These are phyloP conservation scores for Aspergillus udagawae DNA, from an alignment of 2,329 filamentous ascomycete genomes.

Conservation along the genomic window DNA sequence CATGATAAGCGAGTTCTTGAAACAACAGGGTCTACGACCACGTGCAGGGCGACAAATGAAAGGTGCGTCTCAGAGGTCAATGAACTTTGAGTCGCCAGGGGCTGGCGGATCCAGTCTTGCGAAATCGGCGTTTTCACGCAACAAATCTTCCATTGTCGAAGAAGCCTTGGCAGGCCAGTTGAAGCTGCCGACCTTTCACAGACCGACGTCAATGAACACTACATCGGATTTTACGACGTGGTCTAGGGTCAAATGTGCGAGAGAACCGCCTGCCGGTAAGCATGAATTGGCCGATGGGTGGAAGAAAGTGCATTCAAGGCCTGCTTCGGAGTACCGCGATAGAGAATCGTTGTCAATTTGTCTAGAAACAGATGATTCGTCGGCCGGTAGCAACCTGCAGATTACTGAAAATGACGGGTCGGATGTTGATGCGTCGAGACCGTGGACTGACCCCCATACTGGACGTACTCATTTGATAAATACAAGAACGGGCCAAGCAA, in stretches of 20 bases:
- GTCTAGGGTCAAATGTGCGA: slow-evolving; percentile 41
- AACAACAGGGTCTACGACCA: slow-evolving; percentile 65
- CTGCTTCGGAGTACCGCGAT: neutral
- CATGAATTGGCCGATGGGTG: slow-evolving; percentile 2
- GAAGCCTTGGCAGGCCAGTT: slow-evolving; percentile 22
- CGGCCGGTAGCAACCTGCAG: neutral
- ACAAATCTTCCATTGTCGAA: slow-evolving; percentile 13
- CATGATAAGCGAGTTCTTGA: slow-evolving; percentile 70
- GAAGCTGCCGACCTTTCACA: slow-evolving; percentile 28
- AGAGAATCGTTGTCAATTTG: neutral
- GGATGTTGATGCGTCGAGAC: slow-evolving; percentile 18
- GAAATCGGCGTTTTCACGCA: neutral
- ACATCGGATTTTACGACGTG: slow-evolving; percentile 32
- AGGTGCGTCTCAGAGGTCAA: slow-evolving; percentile 4
- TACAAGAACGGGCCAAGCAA: slow-evolving; percentile 33
- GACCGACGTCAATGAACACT: slow-evolving; percentile 3
- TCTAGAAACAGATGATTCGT: neutral
- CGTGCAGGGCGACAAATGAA: slow-evolving; percentile 25
- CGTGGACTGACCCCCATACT: slow-evolving; percentile 61
- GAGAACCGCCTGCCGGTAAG: slow-evolving; percentile 4
- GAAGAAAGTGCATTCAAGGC: slow-evolving; percentile 2
- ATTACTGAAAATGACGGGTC: neutral
- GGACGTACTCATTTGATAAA: slow-evolving; percentile 31
- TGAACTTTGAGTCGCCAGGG: neutral
- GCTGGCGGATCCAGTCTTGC: neutral